A percentile compares a stretch with the other conserved stretches of the same genome.
phyloP scores from a whole-genome alignment of 768 basidiomycete genomes.

The Mycena galericulata region DNA sequence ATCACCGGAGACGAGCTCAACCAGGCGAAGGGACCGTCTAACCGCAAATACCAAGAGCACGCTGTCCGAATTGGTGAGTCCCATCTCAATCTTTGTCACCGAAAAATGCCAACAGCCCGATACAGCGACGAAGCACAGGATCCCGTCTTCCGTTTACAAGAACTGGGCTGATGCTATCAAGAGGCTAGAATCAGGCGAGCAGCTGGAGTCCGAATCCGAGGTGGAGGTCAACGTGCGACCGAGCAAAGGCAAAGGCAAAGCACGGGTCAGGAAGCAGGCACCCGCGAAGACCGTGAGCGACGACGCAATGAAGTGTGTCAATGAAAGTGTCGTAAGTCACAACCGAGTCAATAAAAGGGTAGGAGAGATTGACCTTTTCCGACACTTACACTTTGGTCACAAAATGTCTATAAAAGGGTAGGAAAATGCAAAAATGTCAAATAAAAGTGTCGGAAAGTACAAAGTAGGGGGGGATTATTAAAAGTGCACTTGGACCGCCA shows the following conservation, averaged over 20 bases:
- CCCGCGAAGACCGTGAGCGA: too few relatives aligned
- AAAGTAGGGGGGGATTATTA: too few relatives aligned
- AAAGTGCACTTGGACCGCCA: too few relatives aligned
- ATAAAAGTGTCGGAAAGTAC: too few relatives aligned
- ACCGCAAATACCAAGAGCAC: not conserved
- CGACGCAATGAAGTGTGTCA: too few relatives aligned
- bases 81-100: not conserved
- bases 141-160: not conserved
- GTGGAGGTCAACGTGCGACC: not conserved
- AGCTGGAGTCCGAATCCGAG: not conserved
- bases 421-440: too few relatives aligned
- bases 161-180: not conserved
- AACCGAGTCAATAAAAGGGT: too few relatives aligned
- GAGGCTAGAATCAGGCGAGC: not conserved
- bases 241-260: not conserved
- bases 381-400: too few relatives aligned
- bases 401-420: too few relatives aligned
- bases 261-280: too few relatives aligned
- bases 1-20: not conserved
- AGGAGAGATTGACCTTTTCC: too few relatives aligned
- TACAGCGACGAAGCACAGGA: constrained; percentile 6
- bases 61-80: constrained; percentile 2
- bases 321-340: too few relatives aligned
- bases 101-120: not conserved
- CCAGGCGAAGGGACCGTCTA: not conserved